phyloP scores from a whole-genome alignment of 1,139 yeast species.

The Yamadazyma taylorii region DNA sequence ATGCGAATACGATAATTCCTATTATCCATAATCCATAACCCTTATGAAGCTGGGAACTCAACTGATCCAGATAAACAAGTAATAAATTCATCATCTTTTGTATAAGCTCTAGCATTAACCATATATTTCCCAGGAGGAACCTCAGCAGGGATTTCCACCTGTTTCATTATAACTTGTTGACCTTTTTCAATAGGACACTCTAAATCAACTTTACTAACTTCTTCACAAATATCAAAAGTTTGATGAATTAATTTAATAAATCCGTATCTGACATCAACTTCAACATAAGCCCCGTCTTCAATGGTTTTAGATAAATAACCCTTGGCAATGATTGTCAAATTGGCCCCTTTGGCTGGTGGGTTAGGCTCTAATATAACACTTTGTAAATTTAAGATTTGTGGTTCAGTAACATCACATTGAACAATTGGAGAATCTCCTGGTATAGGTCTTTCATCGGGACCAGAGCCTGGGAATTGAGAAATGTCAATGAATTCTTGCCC shows the following conservation, averaged over 20 bases:
- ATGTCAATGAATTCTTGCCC: not conserved
- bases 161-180: conserved; percentile 59
- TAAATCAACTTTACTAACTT: conserved; percentile 76
- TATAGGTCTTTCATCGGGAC: conserved; percentile 56
- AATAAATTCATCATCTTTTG: conserved; percentile 73
- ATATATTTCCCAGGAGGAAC: conserved; percentile 94
- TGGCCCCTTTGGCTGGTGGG: conserved; percentile 82
- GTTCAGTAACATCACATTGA: conserved; percentile 65
- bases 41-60: conserved; percentile 42
- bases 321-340: conserved; percentile 72
- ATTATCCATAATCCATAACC: not conserved
- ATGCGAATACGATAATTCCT: not conserved
- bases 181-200: conserved; percentile 81
- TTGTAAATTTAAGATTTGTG: conserved; percentile 64
- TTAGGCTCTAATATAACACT: conserved; percentile 69
- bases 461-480: conserved; percentile 14
- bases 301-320: conserved; percentile 61
- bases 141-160: conserved; percentile 83
- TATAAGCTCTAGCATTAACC: conserved; percentile 86
- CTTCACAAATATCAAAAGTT: conserved; percentile 88
- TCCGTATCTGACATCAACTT: conserved; percentile 89
- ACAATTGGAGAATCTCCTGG: conserved; percentile 89
- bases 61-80: conserved; percentile 85
- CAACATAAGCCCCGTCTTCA: conserved; percentile 86
- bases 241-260: conserved; percentile 83